These are phyloP conservation scores for Phytopythium sindhum DNA, from an alignment of 352 stramenopile genomes.

Conservation along the genomic window DNA sequence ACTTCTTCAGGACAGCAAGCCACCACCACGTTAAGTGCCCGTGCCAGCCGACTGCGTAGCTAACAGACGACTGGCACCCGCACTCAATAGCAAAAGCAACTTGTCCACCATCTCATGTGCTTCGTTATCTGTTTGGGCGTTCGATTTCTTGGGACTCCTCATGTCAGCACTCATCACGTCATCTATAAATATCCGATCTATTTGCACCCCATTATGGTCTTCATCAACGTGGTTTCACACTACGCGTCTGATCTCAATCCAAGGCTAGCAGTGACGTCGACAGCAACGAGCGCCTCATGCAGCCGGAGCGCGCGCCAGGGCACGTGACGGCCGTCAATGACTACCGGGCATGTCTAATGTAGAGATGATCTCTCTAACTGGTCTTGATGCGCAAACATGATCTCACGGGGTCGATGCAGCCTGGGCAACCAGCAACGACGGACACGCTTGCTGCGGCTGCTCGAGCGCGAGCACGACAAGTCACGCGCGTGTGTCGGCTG, in stretches of 20 bases:
- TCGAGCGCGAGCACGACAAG: constrained; percentile 22
- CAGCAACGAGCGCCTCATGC: neutral
- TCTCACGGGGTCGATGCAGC: neutral
- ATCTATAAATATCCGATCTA: neutral
- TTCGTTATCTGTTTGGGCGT: neutral
- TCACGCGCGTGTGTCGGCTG: constrained; percentile 11
- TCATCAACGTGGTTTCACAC: neutral
- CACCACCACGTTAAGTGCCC: neutral
- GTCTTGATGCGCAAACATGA: neutral
- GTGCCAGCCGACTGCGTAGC: constrained; percentile 1
- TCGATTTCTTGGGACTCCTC: neutral
- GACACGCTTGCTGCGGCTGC: constrained; percentile 19
- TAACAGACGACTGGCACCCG: neutral
- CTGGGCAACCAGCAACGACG: constrained; percentile 9
- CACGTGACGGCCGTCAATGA: neutral
- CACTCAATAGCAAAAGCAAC: neutral
- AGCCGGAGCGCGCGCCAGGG: neutral
- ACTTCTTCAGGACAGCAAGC: neutral
- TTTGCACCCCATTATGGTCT: neutral
- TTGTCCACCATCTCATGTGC: neutral
- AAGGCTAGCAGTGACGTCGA: too few species aligned
- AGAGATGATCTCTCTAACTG: too few species aligned
- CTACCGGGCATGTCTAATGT: too few species aligned
- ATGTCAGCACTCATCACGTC: neutral
- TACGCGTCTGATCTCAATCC: neutral